Evolutionary conservation across 1,139 yeast species (phyloP), one percentile per base, ranked within the genome.

Genomic region (Sugiyamaella pinicola): DNA sequence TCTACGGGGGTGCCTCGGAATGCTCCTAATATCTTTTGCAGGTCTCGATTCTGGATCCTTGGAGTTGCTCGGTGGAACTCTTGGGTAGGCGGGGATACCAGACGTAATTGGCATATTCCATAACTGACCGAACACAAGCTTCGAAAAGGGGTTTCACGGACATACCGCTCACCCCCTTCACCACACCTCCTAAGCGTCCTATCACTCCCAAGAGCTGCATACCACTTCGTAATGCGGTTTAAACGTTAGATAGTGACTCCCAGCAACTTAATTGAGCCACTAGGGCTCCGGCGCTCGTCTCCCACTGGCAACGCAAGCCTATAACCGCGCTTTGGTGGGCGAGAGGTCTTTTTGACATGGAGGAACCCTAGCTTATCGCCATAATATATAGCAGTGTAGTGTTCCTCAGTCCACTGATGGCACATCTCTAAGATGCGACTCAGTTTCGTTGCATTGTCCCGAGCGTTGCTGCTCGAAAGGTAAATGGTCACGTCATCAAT

Each of bases 401-500:
- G 15, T 8, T 31, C 34, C 15, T 31, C 15, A 31, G 34, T 31
- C 34, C 34, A 31, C 15, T 31, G 15, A 31, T 31, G 34, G 15
- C 15, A 31, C 34, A 31, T 12, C n/a, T 31, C 15, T 31, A 31
- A 12, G 34, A 31, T 31, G 15, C 15, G 34, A n/a, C 34, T 10
- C 15, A 31, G 15, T n/a, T 31, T 31, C 15, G 34, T 10, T 31
- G 34, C 15, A n/a, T 31, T 31, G 5, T 31, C 34, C n/a, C 15
- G n/a, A 8, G 4, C 15, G 34, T 31, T 31, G 4, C 15, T 31
- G 15, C 34, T 31, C 34, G 34, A 31, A n/a, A 31, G n/a, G 34
- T 31, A 31, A 31, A 31, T 31, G 34, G 34, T 31, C 34, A 31
- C 34, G 34, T 31, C n/a, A 31, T 31, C 34, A 31, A 31, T 31